These are phyloP conservation scores for Serendipita sp. DNA, from an alignment of 768 basidiomycete genomes.

Conservation along the genomic window DNA sequence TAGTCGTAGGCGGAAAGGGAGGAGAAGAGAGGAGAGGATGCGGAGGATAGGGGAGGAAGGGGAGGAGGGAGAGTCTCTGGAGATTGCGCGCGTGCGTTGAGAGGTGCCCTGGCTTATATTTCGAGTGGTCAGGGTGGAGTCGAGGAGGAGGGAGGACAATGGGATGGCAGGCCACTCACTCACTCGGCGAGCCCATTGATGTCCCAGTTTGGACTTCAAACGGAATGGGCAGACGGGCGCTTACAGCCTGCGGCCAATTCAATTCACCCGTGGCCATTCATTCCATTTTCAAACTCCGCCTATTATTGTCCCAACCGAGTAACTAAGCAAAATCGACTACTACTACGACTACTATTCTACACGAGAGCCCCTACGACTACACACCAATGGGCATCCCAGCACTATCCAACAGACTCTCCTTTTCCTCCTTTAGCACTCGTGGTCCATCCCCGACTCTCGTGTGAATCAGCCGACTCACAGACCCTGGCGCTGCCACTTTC, in stretches of 20 bases:
- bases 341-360: no score
- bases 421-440: slow-evolving; percentile 17
- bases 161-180: no score
- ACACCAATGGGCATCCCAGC: slow-evolving; percentile 14
- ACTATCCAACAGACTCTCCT: slow-evolving; percentile 21
- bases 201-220: no score
- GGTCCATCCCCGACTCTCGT: slow-evolving; percentile 90
- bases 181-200: no score
- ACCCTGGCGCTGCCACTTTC: slow-evolving; percentile 52
- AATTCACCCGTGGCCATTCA: no score
- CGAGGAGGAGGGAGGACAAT: not conserved
- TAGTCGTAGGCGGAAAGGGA: not conserved
- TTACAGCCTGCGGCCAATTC: no score
- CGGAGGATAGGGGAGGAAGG: not conserved
- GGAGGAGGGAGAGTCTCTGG: not conserved
- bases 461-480: slow-evolving; percentile 82
- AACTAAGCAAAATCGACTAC: no score
- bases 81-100: not conserved
- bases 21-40: not conserved
- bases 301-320: no score
- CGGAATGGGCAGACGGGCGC: no score
- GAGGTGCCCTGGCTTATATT: not conserved
- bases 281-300: no score
- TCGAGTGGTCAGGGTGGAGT: not conserved
- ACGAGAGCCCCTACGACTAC: no score